Evolutionary conservation across 1,139 yeast species (phyloP).

Genomic region (Scheffersomyces cryptocercus): DNA sequence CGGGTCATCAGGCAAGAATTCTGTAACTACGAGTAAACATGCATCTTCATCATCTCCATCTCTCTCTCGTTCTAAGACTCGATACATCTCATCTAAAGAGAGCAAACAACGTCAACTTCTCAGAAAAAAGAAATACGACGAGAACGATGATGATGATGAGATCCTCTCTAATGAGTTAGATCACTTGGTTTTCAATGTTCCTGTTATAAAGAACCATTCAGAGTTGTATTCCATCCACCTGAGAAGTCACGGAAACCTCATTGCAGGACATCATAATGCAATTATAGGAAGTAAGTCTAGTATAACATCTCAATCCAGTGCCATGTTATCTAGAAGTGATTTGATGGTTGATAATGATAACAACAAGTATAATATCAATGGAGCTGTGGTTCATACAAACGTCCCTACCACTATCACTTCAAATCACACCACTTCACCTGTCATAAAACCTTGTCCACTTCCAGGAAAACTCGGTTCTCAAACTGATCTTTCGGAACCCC

Average conservation of each 20-base stretch:
- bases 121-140: slow-evolving; percentile 46
- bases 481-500: slow-evolving; percentile 7
- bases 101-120: slow-evolving; percentile 40
- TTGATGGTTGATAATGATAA: slow-evolving; percentile 29
- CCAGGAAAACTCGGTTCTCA: slow-evolving; percentile 31
- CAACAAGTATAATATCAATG: slow-evolving; percentile 24
- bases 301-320: neutral
- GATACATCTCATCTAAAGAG: slow-evolving; percentile 37
- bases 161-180: slow-evolving; percentile 40
- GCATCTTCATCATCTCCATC: slow-evolving; percentile 13
- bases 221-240: slow-evolving; percentile 27
- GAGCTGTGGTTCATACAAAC: neutral
- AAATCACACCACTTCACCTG: no score
- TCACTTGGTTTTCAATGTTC: slow-evolving; percentile 44
- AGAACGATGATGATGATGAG: slow-evolving; percentile 45
- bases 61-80: slow-evolving; percentile 36
- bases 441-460: slow-evolving; percentile 35
- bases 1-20: neutral
- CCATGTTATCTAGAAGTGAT: slow-evolving; percentile 26
- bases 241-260: slow-evolving; percentile 4
- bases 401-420: no score
- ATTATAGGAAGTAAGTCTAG: neutral
- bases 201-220: slow-evolving; percentile 40
- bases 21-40: neutral
- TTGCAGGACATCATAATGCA: neutral